Evolutionary conservation across 169 alveolate genomes (phyloP).

Genomic region (Plasmodium coatneyi): DNA sequence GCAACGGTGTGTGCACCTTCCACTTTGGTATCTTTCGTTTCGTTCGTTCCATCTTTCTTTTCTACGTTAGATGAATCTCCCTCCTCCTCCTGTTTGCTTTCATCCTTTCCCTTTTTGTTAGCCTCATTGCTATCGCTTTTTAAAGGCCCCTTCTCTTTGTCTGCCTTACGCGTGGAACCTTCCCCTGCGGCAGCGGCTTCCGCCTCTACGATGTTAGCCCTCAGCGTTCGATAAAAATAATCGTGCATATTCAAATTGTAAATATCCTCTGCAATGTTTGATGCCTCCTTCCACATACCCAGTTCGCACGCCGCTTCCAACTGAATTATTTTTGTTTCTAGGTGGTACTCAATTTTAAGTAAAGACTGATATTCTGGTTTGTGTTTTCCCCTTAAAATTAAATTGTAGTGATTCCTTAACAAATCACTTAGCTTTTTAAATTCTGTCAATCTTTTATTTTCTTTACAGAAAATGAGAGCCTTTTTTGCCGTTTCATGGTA

Average conservation of each 20-base stretch:
- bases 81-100: neutral
- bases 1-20: neutral
- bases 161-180: neutral
- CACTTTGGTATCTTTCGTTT: slow-evolving; percentile 8
- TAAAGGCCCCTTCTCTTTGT: neutral
- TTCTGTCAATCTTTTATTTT: slow-evolving; percentile 93
- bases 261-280: slow-evolving; percentile 95
- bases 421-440: slow-evolving; percentile 95
- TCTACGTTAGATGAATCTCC: neutral
- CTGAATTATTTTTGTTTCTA: slow-evolving; percentile 93
- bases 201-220: slow-evolving; percentile 19
- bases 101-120: neutral
- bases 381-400: slow-evolving; percentile 89
- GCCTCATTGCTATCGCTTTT: neutral
- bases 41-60: neutral
- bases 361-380: slow-evolving; percentile 88
- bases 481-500: slow-evolving; percentile 95
- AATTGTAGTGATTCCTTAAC: slow-evolving; percentile 92
- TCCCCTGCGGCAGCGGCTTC: slow-evolving; percentile 10
- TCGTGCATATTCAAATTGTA: slow-evolving; percentile 87
- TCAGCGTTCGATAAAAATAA: slow-evolving; percentile 74
- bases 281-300: slow-evolving; percentile 95
- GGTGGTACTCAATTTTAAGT: slow-evolving; percentile 89
- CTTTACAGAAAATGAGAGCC: slow-evolving; percentile 94
- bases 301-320: slow-evolving; percentile 93